Conservation (phyloP, 345 rosid genomes). For the Citrus australasica region DNA sequence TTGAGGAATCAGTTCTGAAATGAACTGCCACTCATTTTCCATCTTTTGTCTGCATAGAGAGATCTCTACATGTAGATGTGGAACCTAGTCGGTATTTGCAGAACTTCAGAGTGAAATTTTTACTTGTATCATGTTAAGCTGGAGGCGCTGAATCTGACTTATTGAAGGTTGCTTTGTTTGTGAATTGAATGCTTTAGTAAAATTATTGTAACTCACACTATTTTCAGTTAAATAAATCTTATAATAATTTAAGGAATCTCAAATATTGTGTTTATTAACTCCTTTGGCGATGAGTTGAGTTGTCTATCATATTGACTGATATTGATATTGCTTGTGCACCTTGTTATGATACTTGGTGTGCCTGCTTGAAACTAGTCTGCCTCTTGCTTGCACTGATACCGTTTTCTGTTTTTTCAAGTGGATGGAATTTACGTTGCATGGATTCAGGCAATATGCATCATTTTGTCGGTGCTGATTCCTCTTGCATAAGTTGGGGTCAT, state of each 20-base stretch:
- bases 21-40: not conserved
- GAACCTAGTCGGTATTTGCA: not conserved
- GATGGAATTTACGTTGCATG: conserved; percentile 98
- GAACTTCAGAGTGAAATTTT: not conserved
- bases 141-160: not conserved
- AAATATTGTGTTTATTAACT: not conserved
- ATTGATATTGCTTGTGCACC: not conserved
- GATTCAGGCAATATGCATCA: conserved; percentile 95
- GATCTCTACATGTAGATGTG: not conserved
- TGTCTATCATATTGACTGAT: not conserved
- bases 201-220: not conserved
- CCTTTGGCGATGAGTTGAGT: not conserved
- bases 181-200: not conserved
- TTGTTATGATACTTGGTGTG: not conserved
- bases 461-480: conserved; percentile 94
- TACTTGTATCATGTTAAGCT: not conserved
- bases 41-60: not conserved
- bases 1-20: not conserved
- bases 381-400: not conserved
- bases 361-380: not conserved
- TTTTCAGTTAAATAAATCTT: not conserved
- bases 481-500: conserved; percentile 99
- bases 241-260: not conserved
- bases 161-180: not conserved
- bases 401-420: conserved; percentile 38